Evolutionary conservation across 2,329 filamentous ascomycete species (phyloP), one percentile per base, ranked within the genome.

Genomic region (Pyrenophora seminiperda): DNA sequence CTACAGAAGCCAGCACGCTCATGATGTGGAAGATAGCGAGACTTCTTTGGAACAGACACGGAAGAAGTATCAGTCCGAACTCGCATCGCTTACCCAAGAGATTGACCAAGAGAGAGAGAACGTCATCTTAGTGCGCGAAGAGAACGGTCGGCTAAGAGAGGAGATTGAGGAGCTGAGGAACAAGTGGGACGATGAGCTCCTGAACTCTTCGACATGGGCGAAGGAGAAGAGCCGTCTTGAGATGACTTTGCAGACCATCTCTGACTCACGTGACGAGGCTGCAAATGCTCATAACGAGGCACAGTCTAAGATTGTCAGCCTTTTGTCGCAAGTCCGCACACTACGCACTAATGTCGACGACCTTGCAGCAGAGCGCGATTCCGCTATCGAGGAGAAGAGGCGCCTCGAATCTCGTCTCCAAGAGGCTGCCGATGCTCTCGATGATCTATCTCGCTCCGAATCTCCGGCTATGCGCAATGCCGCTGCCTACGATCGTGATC

Each of bases 111-210:
- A 96, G 62, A 88, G 94, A 29, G 92, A 97, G 71, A 93, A 95
- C 80, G 81, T 89, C 79, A 76, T 97, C 78, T 82, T 93, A 82
- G 83, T 91, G 18, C 80, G 94, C 62, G 85, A 89, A 29, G 92
- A 97, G 73, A 95, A 93, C 58, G 83, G 88, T 13, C 86, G 91
- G 36, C 81, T 99, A 44, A 88, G 93, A n/a, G 93, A 97, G 70
- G 94, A 99, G 74, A 85, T 97, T 18, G 94, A 99, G 64, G 91
- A 96, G 65, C 82, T 97, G 50, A 86, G 94, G 59, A 91, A 87
- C 62, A 97, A 97, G 76, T 97, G 94, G 93, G 94, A 99, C 66
- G 91, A 97, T 64, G 93, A 99, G 75, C 91, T 97, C 9, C 84
- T 97, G 62, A 97, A 97, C 76, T 96, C 91, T 74, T 96, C 91